Percentiles rank a stretch among this genome's conserved stretches.
Conservation (phyloP, 441 rosid species). For the Brassica hybrid region DNA sequence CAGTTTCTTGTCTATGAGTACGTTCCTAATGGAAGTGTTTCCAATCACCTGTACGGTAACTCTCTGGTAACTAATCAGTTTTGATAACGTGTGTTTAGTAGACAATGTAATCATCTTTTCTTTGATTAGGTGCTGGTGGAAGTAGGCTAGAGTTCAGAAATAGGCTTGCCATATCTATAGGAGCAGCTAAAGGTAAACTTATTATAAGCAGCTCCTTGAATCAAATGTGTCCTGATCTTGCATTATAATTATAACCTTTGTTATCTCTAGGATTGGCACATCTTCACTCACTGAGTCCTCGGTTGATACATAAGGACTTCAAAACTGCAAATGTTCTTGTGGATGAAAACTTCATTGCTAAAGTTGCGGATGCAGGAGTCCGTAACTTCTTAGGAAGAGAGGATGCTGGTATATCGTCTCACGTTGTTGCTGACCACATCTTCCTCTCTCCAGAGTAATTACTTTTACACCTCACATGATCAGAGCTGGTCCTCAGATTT, state of each 20-base stretch:
- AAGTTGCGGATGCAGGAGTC: conserved; percentile 78
- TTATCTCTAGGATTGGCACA: conserved; percentile 64
- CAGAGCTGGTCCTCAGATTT: neutral
- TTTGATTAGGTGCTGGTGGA: conserved; percentile 49
- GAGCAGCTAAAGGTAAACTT: conserved; percentile 77
- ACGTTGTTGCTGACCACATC: conserved; percentile 70
- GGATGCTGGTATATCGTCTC: conserved; percentile 85
- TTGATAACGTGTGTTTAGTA: neutral
- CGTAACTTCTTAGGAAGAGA: conserved; percentile 74
- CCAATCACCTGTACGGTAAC: conserved; percentile 83
- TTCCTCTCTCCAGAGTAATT: conserved; percentile 87
- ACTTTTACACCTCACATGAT: conserved; percentile 15
- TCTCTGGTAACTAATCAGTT: conserved; percentile 46
- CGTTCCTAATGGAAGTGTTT: conserved; percentile 82
- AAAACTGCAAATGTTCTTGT: no score
- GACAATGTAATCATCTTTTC: conserved; percentile 20
- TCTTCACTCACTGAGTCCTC: conserved; percentile 74
- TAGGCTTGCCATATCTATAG: conserved; percentile 66
- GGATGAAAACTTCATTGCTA: no score
- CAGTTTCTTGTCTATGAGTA: no score
- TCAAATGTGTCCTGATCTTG: conserved; percentile 32
- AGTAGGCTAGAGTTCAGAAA: conserved; percentile 77
- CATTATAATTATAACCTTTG: neutral
- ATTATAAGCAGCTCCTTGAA: neutral
- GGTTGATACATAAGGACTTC: conserved; percentile 71